These are phyloP conservation scores for Hura crepitans DNA, from an alignment of 441 rosid species.

Conservation along the genomic window DNA sequence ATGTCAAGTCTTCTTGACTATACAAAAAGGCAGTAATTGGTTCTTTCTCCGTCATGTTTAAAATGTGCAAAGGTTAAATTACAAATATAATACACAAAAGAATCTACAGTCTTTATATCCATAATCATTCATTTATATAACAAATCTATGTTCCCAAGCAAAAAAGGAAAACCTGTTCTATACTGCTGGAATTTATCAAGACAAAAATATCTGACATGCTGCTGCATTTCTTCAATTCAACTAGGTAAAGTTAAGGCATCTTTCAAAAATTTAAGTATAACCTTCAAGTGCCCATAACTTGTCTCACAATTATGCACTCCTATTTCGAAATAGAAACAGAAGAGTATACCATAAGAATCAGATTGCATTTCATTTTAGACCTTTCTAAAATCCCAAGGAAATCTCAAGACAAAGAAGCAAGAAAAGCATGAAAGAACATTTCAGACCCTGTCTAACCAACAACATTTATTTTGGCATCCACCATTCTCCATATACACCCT, in stretches of 20 bases:
- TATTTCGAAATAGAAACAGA: not conserved
- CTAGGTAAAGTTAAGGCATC: not conserved
- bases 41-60: too few species aligned
- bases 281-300: not conserved
- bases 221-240: not conserved
- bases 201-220: not conserved
- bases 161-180: not conserved
- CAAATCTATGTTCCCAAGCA: not conserved
- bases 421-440: not conserved
- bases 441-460: not conserved
- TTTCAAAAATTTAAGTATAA: not conserved
- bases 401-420: not conserved
- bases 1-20: constrained; percentile 2
- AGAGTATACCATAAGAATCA: not conserved
- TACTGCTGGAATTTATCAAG: not conserved
- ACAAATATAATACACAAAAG: not conserved
- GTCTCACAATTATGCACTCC: not conserved
- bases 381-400: not conserved
- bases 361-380: not conserved
- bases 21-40: constrained; percentile 26
- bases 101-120: too few species aligned
- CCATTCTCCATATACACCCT: not conserved
- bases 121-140: not conserved
- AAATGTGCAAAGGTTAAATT: not conserved
- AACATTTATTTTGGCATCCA: not conserved